A percentile compares a stretch with the other conserved stretches of the same genome.
These are phyloP conservation scores for Neofusicoccum kwambonambiense DNA, from an alignment of 2,329 filamentous ascomycete species.

Conservation along the genomic window DNA sequence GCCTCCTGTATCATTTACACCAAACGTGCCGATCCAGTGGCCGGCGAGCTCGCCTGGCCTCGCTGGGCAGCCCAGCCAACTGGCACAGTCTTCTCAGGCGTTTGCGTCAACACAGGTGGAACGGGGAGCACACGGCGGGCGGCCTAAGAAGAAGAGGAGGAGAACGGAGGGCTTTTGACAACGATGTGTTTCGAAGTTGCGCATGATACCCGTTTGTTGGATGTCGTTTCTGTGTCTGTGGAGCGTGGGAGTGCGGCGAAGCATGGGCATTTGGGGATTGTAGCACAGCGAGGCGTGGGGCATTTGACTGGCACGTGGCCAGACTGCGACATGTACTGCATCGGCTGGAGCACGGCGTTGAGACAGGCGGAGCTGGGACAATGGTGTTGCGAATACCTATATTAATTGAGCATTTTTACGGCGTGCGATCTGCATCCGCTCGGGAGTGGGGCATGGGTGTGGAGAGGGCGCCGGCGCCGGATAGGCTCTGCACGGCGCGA, in stretches of 20 bases:
- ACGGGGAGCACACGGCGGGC: constrained; percentile 34
- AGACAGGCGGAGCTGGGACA: neutral
- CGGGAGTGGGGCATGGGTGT: neutral
- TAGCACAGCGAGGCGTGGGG: no score
- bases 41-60: constrained; percentile 20
- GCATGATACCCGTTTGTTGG: neutral
- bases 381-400: constrained; percentile 1
- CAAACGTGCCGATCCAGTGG: constrained; percentile 14
- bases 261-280: no score
- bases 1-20: neutral
- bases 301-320: no score
- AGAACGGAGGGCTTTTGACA: constrained; percentile 34
- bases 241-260: no score
- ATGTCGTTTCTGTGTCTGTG: neutral
- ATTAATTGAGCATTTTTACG: neutral
- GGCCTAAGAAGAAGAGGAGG: constrained; percentile 33
- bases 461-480: neutral
- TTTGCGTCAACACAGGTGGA: constrained; percentile 34
- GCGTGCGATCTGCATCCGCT: neutral
- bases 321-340: neutral
- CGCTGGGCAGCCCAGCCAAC: constrained; percentile 22
- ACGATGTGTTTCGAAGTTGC: neutral
- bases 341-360: neutral
- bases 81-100: constrained; percentile 24
- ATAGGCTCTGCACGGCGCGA: no score